Evolutionary conservation across 2,329 filamentous ascomycete species (phyloP).

Genomic region (Rhinocladiella similis): DNA sequence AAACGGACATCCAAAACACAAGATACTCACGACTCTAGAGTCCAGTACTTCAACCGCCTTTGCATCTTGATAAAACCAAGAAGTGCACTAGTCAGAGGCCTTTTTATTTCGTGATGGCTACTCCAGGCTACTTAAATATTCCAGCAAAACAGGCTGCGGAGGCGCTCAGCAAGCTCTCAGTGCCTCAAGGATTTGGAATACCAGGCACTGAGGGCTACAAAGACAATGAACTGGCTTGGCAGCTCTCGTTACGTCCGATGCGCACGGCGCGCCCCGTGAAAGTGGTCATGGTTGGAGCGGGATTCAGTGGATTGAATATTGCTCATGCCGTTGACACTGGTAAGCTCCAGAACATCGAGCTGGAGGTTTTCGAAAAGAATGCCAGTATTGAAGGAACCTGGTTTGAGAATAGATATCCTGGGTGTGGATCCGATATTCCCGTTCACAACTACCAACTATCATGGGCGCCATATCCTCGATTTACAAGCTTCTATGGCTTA

Average conservation of each 20-base stretch:
- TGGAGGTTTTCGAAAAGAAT: slow-evolving; percentile 46
- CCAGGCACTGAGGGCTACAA: not conserved
- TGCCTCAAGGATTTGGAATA: too few relatives aligned
- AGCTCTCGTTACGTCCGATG: slow-evolving; percentile 4
- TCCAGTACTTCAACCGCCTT: too few relatives aligned
- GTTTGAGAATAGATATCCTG: slow-evolving; percentile 22
- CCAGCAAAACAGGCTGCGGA: too few relatives aligned
- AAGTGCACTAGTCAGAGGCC: too few relatives aligned
- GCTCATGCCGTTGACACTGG: slow-evolving; percentile 27
- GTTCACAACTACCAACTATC: slow-evolving; percentile 34
- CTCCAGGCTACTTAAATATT: too few relatives aligned
- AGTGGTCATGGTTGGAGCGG: slow-evolving; percentile 22
- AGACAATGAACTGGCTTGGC: not conserved
- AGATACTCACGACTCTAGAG: too few relatives aligned
- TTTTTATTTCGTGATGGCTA: too few relatives aligned
- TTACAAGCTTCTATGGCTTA: slow-evolving; percentile 26
- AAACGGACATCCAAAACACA: too few relatives aligned
- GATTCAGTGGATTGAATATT: slow-evolving; percentile 11
- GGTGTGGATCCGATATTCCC: slow-evolving; percentile 8
- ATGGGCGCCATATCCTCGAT: slow-evolving; percentile 35
- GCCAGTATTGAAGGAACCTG: slow-evolving; percentile 41
- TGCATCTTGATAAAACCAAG: too few relatives aligned
- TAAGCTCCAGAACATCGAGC: slow-evolving; percentile 31
- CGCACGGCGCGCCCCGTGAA: slow-evolving; percentile 9
- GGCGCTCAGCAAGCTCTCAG: too few relatives aligned